These are phyloP conservation scores for Tetracladium marchalianum DNA, from an alignment of 495 filamentous ascomycete genomes.

Conservation along the genomic window DNA sequence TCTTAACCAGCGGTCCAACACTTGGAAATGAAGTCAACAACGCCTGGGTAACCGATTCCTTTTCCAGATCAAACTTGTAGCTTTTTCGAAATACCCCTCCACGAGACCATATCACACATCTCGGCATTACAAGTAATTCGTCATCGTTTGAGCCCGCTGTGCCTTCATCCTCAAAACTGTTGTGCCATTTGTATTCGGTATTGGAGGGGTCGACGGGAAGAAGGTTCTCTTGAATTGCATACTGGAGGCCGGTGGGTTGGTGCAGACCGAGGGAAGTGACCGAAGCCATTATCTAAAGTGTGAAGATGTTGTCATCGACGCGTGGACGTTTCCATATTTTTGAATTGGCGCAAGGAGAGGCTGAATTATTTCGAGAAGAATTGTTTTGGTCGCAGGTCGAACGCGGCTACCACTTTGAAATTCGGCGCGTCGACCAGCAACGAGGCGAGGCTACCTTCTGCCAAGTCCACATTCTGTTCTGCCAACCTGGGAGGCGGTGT, in stretches of 20 bases:
- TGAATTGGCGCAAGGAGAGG: no score
- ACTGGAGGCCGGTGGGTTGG: slow-evolving; percentile 69
- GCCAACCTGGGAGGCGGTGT: no score
- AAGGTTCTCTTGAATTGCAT: slow-evolving; percentile 73
- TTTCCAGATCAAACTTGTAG: slow-evolving; percentile 79
- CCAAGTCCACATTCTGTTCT: no score
- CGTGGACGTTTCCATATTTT: neutral
- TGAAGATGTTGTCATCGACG: slow-evolving; percentile 10
- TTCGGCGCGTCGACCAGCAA: no score
- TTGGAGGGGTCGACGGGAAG: slow-evolving; percentile 58
- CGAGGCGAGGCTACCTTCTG: no score
- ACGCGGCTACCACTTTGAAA: no score
- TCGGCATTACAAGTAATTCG: slow-evolving; percentile 75
- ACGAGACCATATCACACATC: slow-evolving; percentile 84
- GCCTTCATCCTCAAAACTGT: slow-evolving; percentile 32
- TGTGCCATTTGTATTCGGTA: slow-evolving; percentile 66
- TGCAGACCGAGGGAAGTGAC: slow-evolving; percentile 83
- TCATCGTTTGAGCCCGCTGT: slow-evolving; percentile 38
- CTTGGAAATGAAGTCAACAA: slow-evolving; percentile 73
- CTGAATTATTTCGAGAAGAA: no score
- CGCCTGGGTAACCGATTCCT: slow-evolving; percentile 74
- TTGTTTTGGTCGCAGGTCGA: no score
- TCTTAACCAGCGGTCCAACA: slow-evolving; percentile 28
- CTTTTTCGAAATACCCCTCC: slow-evolving; percentile 77
- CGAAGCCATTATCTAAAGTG: slow-evolving; percentile 57